Evolutionary conservation across 768 basidiomycete species (phyloP), one percentile per base, ranked within the genome.

Genomic region (Tulasnella sp.): DNA sequence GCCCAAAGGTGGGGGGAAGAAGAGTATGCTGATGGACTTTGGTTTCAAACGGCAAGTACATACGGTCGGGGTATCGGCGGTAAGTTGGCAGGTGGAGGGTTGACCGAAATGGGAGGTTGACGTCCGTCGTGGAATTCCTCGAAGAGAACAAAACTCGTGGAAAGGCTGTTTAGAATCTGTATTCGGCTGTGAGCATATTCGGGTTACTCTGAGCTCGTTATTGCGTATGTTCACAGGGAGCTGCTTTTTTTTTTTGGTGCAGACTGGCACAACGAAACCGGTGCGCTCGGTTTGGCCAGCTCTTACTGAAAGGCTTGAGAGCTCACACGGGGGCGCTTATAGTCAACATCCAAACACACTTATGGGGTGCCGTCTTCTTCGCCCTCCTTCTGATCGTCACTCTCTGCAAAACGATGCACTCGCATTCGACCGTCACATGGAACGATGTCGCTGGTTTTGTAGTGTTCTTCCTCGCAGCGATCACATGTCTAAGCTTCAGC

Each of bases 291-390:
- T 13, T 61, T 15, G 2, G 23, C 2, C 26, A 20, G 0, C 23
- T n/a, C 26, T 10, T n/a, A n/a, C 20, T 26, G 39, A 48, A 42
- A 0, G 16, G 55, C 16, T 29, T 20, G 73, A 46, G 81, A 79
- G 78, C 35, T 74, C 35, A 78, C 44, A 5, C 37, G 7, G 81
- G 44, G 69, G 37, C 72, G 29, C 70, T 74, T 70, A 15, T 81
- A 93, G 93, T 96, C 77, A 96, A 96, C 84, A 94, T 96, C 70
- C 92, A 94, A 84, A 92, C 88, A 79, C 95, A 96, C 82, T 85
- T 95, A 10, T 88, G 90, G 85, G 92, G 90, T 35, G 89, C 91
- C 42, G 82, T 89, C 5, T 81, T 93, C 35, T 93, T 93, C 82
- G 81, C 85, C 18, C 86, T 87, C 82, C 84, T 92, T 74, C 85